A percentile compares a stretch with the other conserved stretches of the same genome.
phyloP scores from a whole-genome alignment of 805 yeast genomes.

The Lachancea fermentati region DNA sequence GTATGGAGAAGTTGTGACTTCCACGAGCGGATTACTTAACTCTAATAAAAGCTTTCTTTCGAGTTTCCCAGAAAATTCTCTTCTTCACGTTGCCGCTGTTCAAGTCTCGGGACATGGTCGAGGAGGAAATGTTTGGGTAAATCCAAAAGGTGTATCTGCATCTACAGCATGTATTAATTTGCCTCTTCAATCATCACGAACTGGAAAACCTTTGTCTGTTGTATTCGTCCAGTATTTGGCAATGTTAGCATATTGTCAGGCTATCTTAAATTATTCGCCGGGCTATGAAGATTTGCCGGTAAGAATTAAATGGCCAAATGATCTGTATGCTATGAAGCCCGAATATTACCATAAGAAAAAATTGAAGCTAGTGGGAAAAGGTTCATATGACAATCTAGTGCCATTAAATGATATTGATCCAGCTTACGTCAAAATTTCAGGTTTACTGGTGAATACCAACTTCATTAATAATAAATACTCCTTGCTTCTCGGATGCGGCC shows the following conservation, averaged over 20 bases:
- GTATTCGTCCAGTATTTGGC: constrained; percentile 85
- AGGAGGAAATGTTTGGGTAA: constrained; percentile 92
- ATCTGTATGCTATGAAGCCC: constrained; percentile 71
- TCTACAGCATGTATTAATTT: constrained; percentile 64
- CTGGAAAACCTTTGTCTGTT: constrained; percentile 48
- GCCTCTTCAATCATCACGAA: constrained; percentile 36
- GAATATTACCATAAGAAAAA: constrained; percentile 39
- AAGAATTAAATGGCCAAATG: constrained; percentile 95
- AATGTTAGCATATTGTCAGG: constrained; percentile 76
- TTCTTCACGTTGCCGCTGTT: constrained; percentile 55
- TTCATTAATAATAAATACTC: constrained; percentile 53
- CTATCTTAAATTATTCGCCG: constrained; percentile 52
- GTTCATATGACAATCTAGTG: constrained; percentile 29
- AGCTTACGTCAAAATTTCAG: constrained; percentile 71
- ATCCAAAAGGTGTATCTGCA: constrained; percentile 89
- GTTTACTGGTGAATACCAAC: constrained; percentile 78
- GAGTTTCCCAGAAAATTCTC: constrained; percentile 35
- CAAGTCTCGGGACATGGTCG: constrained; percentile 93
- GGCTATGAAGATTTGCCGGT: constrained; percentile 76
- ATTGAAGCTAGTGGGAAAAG: constrained; percentile 18
- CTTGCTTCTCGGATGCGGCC: constrained; percentile 79
- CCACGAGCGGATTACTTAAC: constrained; percentile 78
- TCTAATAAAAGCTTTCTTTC: constrained; percentile 56
- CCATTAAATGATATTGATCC: constrained; percentile 52
- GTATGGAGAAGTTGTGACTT: constrained; percentile 86